These are phyloP conservation scores for Penicillium chermesinum DNA, from an alignment of 495 filamentous ascomycete genomes.

Conservation along the genomic window DNA sequence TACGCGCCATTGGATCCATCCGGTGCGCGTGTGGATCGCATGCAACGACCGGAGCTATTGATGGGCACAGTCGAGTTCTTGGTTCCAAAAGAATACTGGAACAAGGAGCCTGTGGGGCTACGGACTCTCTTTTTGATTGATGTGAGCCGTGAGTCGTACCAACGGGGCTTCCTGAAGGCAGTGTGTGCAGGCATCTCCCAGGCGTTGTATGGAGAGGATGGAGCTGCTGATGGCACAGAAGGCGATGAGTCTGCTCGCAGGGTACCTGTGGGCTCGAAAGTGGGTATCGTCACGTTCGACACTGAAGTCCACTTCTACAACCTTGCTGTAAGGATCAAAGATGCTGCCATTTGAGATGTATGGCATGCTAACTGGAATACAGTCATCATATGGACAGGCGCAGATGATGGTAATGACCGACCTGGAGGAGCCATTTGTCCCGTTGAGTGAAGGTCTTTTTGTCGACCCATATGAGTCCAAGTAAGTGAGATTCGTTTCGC, in stretches of 20 bases:
- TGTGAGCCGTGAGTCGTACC: conserved; percentile 82
- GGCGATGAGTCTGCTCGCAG: conserved; percentile 46
- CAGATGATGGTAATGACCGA: conserved; percentile 99
- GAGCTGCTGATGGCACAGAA: conserved; percentile 48
- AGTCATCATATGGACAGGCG: conserved; percentile 75
- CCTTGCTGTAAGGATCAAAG: conserved; percentile 57
- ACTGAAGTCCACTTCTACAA: conserved; percentile 98
- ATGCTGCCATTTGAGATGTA: background rate
- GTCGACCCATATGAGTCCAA: conserved; percentile 93
- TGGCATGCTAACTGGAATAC: conserved; percentile 24
- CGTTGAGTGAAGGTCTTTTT: conserved; percentile 85
- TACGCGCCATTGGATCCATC: conserved; percentile 86
- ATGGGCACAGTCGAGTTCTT: conserved; percentile 92
- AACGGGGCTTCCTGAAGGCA: conserved; percentile 82
- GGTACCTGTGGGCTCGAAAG: conserved; percentile 74
- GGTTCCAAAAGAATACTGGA: conserved; percentile 98
- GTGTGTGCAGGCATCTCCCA: conserved; percentile 85
- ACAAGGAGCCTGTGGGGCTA: conserved; percentile 83
- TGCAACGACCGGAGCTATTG: conserved; percentile 83
- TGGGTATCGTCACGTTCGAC: conserved; percentile 95
- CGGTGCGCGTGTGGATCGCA: conserved; percentile 80
- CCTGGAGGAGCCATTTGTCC: conserved; percentile 94
- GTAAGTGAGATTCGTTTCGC: conserved; percentile 30
- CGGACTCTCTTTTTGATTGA: conserved; percentile 90
- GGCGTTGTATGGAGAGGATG: conserved; percentile 68